Percentiles rank a stretch among this genome's conserved stretches.
Conservation (phyloP, 176 grass and related monocot species). For the Guadua angustifolia region DNA sequence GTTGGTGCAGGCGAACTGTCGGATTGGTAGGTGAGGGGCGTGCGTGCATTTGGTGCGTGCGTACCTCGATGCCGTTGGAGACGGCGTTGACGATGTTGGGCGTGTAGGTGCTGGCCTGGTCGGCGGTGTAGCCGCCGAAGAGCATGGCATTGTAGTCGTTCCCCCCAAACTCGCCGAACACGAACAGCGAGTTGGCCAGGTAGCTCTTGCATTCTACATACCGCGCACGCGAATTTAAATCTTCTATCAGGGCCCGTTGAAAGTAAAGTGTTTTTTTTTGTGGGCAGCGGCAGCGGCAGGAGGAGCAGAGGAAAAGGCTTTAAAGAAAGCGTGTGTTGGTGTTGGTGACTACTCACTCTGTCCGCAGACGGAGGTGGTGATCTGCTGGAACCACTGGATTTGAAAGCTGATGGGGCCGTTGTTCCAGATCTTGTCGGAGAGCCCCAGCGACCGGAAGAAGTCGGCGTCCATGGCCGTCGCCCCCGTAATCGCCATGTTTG, state of each 20-base stretch:
- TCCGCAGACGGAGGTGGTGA: constrained; percentile 55
- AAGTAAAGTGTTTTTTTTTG: background rate
- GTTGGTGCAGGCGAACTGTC: background rate
- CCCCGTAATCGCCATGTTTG: constrained; percentile 75
- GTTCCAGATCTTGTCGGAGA: constrained; percentile 68
- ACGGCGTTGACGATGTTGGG: constrained; percentile 51
- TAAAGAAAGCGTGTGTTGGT: background rate
- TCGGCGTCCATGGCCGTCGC: constrained; percentile 62
- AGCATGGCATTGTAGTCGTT: constrained; percentile 81
- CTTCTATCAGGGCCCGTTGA: background rate
- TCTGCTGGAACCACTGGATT: constrained; percentile 69
- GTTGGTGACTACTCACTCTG: constrained; percentile 22
- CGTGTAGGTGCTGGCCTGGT: constrained; percentile 58
- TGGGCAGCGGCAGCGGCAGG: background rate
- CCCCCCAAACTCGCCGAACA: constrained; percentile 72
- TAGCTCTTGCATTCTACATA: constrained; percentile 55
- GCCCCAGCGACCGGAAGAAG: constrained; percentile 60
- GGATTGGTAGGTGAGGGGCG: background rate
- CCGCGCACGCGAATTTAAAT: background rate
- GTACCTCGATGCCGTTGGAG: constrained; percentile 47
- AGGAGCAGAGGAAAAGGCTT: background rate
- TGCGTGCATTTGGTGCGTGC: background rate
- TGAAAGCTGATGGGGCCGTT: constrained; percentile 70
- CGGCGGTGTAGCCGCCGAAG: constrained; percentile 55
- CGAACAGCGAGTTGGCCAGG: constrained; percentile 47